phyloP scores from a whole-genome alignment of 139 green algal species.

The Tetraselmis chui region DNA sequence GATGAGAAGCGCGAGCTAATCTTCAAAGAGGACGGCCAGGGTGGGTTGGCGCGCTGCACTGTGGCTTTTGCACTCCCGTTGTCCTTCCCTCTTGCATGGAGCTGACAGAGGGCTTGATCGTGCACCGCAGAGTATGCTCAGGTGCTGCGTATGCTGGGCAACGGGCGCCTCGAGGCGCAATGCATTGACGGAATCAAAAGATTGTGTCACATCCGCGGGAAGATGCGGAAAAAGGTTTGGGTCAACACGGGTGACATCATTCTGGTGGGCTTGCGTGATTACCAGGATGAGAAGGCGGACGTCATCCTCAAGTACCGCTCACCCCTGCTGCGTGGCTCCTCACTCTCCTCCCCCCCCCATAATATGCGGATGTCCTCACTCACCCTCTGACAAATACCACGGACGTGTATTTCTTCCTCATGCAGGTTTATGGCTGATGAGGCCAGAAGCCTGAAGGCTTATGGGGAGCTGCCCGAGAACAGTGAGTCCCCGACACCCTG shows the following conservation, averaged over 20 bases:
- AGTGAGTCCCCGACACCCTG: constrained; percentile 15
- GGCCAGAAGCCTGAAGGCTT: constrained; percentile 89
- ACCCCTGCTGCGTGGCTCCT: not conserved
- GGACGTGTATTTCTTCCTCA: too few species aligned
- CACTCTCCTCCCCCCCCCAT: not conserved
- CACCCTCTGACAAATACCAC: not conserved
- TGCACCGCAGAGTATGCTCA: constrained; percentile 75
- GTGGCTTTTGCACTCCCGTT: not conserved
- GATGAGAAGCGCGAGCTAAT: constrained; percentile 99
- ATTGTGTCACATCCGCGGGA: constrained; percentile 97
- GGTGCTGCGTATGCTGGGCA: constrained; percentile 97
- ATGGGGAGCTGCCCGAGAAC: constrained; percentile 95
- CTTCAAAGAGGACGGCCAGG: constrained; percentile 98
- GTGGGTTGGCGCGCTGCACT: not conserved
- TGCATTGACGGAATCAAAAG: constrained; percentile 98
- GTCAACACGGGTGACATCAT: constrained; percentile 92
- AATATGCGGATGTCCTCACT: not conserved
- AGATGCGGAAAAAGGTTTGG: constrained; percentile 99
- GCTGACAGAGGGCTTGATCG: too few species aligned
- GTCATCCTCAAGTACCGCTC: constrained; percentile 93
- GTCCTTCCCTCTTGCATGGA: too few species aligned
- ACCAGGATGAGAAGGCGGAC: constrained; percentile 99
- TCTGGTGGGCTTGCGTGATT: constrained; percentile 94
- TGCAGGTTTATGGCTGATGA: constrained; percentile 89
- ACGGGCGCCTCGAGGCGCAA: constrained; percentile 92